These are phyloP conservation scores for Coemansia biformis DNA, from an alignment of 192 early-diverging fungal species.

Conservation along the genomic window DNA sequence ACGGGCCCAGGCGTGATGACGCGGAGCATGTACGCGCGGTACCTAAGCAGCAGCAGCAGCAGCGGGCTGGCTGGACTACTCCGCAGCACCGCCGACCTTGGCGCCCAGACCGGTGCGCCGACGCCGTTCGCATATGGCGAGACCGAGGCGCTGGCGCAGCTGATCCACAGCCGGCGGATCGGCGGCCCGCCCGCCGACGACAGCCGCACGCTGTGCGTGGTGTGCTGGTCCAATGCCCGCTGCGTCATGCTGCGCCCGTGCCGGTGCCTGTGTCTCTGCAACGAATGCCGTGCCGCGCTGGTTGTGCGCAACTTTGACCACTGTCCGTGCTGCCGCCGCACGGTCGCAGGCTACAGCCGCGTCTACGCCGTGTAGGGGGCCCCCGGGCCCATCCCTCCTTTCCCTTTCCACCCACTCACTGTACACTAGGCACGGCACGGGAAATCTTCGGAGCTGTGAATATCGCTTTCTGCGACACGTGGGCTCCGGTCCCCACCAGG, in stretches of 20 bases:
- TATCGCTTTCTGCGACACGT: no score
- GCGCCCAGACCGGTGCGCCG: no score
- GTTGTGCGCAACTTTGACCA: conserved; percentile 43
- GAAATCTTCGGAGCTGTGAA: no score
- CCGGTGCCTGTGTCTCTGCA: conserved; percentile 46
- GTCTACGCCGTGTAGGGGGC: conserved; percentile 47
- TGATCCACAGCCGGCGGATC: conserved; percentile 36
- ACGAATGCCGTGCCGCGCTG: conserved; percentile 40
- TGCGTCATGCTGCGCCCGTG: conserved; percentile 48
- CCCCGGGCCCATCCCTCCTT: no score
- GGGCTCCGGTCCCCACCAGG: no score
- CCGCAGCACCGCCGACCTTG: no score
- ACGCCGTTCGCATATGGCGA: conserved; percentile 30
- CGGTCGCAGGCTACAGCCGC: conserved; percentile 40
- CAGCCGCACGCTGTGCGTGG: conserved; percentile 26
- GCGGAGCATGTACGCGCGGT: conserved; percentile 29
- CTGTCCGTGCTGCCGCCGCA: conserved; percentile 45
- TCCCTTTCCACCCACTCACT: no score
- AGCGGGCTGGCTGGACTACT: background rate
- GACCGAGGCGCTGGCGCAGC: conserved; percentile 25
- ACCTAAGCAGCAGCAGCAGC: conserved; percentile 2
- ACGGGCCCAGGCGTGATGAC: conserved; percentile 17
- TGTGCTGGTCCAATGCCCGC: conserved; percentile 40
- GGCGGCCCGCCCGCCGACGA: conserved; percentile 7
- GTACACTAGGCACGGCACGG: no score